A percentile compares a stretch with the other conserved stretches of the same genome.
phyloP scores from a whole-genome alignment of 2,329 filamentous ascomycete genomes.

The Tolypocladium pustulatum region DNA sequence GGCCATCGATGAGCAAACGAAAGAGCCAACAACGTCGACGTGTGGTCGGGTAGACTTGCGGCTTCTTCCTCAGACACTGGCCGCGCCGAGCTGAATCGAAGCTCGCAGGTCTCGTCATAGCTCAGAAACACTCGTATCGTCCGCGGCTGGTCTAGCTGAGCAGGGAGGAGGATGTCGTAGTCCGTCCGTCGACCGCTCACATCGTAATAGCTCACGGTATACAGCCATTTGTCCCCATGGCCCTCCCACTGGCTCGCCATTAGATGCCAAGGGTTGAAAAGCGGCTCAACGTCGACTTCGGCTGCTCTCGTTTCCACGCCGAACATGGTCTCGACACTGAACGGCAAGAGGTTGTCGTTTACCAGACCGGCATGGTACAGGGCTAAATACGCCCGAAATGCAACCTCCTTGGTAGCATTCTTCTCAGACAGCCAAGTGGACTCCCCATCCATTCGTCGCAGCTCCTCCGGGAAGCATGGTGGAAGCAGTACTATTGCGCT shows the following conservation, averaged over 20 bases:
- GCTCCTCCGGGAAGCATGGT: conserved; percentile 46
- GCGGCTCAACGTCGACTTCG: conserved; percentile 22
- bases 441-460: conserved; percentile 14
- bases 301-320: conserved; percentile 26
- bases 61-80: conserved; percentile 10
- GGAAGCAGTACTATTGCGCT: conserved; percentile 61
- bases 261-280: conserved; percentile 35
- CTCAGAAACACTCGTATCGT: conserved; percentile 31
- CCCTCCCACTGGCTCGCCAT: conserved; percentile 32
- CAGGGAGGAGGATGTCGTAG: conserved; percentile 34
- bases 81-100: conserved; percentile 11
- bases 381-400: conserved; percentile 66
- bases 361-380: conserved; percentile 63
- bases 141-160: conserved; percentile 24
- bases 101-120: conserved; percentile 19
- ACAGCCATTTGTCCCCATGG: conserved; percentile 9
- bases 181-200: conserved; percentile 15
- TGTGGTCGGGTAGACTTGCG: conserved; percentile 26
- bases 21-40: conserved; percentile 31
- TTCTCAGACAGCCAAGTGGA: conserved; percentile 58
- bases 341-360: conserved; percentile 68
- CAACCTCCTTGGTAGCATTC: conserved; percentile 68
- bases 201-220: conserved; percentile 24
- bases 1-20: conserved; percentile 38
- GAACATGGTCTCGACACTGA: conserved; percentile 28